Evolutionary conservation across 2,329 filamentous ascomycete genomes (phyloP).

Genomic region (Diaporthe amygdali): DNA sequence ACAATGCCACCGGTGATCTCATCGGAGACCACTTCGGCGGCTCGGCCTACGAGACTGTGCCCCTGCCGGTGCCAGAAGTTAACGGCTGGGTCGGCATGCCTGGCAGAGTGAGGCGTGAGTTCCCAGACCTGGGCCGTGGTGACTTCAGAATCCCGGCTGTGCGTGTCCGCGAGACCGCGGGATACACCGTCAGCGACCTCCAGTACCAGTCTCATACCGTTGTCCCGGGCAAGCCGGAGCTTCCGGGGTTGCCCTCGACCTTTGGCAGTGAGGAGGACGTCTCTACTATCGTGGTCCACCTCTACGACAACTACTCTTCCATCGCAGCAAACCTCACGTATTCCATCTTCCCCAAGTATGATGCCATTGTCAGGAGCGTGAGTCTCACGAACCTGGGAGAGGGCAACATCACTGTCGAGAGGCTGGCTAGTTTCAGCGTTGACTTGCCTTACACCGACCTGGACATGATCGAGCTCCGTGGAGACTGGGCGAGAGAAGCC

Average conservation of each 20-base stretch:
- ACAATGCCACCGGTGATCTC: conserved; percentile 59
- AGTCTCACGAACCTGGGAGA: conserved; percentile 64
- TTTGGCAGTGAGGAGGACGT: conserved; percentile 62
- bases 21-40: conserved; percentile 67
- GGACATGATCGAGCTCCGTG: conserved; percentile 66
- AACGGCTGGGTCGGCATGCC: conserved; percentile 60
- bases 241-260: conserved; percentile 63
- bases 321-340: conserved; percentile 65
- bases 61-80: conserved; percentile 38
- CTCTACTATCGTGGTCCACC: conserved; percentile 60
- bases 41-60: conserved; percentile 54
- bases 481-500: conserved; percentile 68
- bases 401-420: conserved; percentile 56
- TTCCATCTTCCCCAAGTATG: conserved; percentile 66
- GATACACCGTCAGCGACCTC: conserved; percentile 64
- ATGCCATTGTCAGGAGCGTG: conserved; percentile 66
- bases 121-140: conserved; percentile 67
- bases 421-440: conserved; percentile 64
- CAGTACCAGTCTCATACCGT: conserved; percentile 63
- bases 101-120: conserved; percentile 62
- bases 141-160: conserved; percentile 68
- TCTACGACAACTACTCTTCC: conserved; percentile 64
- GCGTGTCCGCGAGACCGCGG: conserved; percentile 62
- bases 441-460: conserved; percentile 65
- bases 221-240: conserved; percentile 57